Evolutionary conservation across 2,329 filamentous ascomycete species (phyloP).

Genomic region (Plenodomus biglobosus): DNA sequence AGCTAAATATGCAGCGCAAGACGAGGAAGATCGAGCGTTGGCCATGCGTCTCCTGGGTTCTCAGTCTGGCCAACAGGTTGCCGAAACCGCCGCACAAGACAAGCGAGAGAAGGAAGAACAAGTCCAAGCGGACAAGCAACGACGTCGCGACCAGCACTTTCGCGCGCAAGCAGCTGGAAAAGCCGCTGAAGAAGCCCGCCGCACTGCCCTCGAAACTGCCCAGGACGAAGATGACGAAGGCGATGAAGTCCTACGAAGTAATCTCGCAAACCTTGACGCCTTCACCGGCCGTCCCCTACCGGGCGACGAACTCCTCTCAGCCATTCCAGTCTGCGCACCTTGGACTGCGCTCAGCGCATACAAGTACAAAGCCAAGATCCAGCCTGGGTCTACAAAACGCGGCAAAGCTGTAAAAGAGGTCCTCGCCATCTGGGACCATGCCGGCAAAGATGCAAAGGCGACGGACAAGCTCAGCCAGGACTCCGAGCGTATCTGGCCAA

Average conservation of each 20-base stretch:
- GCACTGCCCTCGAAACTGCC: conserved; percentile 39
- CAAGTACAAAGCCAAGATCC: conserved; percentile 95
- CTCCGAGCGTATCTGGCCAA: conserved; percentile 77
- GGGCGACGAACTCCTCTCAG: conserved; percentile 77
- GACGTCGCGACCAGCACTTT: conserved; percentile 77
- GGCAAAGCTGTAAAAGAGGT: conserved; percentile 93
- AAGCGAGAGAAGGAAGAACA: conserved; percentile 73
- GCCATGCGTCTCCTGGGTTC: conserved; percentile 88
- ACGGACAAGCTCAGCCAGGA: conserved; percentile 52
- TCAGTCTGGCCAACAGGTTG: conserved; percentile 66
- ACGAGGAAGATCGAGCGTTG: conserved; percentile 85
- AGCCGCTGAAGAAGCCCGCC: conserved; percentile 71
- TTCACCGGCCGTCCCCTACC: conserved; percentile 76
- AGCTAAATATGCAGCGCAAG: conserved; percentile 88
- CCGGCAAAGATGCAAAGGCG: conserved; percentile 54
- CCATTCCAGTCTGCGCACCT: conserved; percentile 63
- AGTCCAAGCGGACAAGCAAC: conserved; percentile 68
- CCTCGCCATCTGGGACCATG: conserved; percentile 75
- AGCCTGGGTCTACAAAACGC: conserved; percentile 87
- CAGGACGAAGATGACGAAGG: conserved; percentile 58
- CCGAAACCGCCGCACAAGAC: conserved; percentile 61
- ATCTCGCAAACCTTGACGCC: conserved; percentile 57
- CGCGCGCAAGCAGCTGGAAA: conserved; percentile 74
- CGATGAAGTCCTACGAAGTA: conserved; percentile 53
- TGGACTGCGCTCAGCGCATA: conserved; percentile 67